Conservation (phyloP, 1,284 basidiomycete genomes). For the Fomitiporia mediterranea region DNA sequence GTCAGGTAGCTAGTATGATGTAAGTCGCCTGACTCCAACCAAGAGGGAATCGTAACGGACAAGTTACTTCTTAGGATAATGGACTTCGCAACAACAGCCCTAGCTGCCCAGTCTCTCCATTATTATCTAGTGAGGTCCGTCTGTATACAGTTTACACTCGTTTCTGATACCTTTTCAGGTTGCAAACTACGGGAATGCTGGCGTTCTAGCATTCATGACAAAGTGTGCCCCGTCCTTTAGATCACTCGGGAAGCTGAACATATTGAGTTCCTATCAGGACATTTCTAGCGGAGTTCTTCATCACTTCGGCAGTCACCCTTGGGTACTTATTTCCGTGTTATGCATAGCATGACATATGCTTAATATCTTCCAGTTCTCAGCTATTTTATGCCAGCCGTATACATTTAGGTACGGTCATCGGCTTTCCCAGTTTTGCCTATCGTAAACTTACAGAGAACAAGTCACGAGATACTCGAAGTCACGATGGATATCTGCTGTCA, state of each 20-base stretch:
- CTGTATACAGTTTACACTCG: background rate
- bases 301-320: constrained; percentile 5
- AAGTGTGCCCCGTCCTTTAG: background rate
- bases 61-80: background rate
- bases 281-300: constrained; percentile 14
- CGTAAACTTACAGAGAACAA: no score
- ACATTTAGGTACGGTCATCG: constrained; percentile 4
- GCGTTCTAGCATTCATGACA: constrained; percentile 15
- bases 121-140: constrained; percentile 10
- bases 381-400: constrained; percentile 18
- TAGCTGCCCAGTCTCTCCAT: constrained; percentile 10
- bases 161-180: background rate
- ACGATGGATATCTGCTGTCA: no score
- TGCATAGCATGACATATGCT: no score
- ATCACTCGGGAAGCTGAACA: background rate
- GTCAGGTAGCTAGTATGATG: constrained; percentile 18
- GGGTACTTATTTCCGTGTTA: background rate
- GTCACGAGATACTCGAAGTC: no score
- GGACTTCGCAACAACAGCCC: constrained; percentile 12
- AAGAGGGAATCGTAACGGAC: no score
- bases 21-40: background rate
- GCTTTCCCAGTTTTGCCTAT: no score
- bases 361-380: constrained; percentile 9
- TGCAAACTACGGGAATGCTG: constrained; percentile 15
- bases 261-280: background rate